Evolutionary conservation across 768 basidiomycete species (phyloP).

Genomic region (Naganishia onofrii): DNA sequence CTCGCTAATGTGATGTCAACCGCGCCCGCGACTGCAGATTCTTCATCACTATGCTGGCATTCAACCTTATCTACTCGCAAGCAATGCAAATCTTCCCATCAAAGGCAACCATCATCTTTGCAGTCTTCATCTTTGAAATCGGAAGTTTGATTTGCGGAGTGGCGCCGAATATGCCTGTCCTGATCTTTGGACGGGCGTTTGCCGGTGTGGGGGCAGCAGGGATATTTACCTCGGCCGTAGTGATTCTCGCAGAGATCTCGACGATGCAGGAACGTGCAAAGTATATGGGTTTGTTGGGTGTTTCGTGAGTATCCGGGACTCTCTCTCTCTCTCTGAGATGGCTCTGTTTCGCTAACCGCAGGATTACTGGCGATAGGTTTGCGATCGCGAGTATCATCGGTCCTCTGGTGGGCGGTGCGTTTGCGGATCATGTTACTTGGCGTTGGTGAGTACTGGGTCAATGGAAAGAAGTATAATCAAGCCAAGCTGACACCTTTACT

Average conservation of each 20-base stretch:
- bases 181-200: constrained; percentile 56
- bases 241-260: constrained; percentile 47
- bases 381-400: constrained; percentile 57
- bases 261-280: constrained; percentile 41
- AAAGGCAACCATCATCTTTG: constrained; percentile 47
- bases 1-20: neutral
- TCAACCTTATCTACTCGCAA: constrained; percentile 49
- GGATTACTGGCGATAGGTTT: constrained; percentile 40
- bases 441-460: constrained; percentile 49
- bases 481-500: neutral
- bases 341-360: neutral
- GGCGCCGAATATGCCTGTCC: constrained; percentile 43
- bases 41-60: constrained; percentile 49
- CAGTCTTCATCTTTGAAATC: constrained; percentile 55
- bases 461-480: neutral
- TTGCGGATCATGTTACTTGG: constrained; percentile 56
- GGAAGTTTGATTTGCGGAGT: constrained; percentile 57
- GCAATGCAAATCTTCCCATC: constrained; percentile 47
- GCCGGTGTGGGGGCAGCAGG: constrained; percentile 57
- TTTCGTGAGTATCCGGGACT: constrained; percentile 36
- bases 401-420: constrained; percentile 57
- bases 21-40: neutral
- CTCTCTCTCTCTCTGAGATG: too few species aligned
- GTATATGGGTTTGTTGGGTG: constrained; percentile 49
- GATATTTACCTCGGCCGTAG: constrained; percentile 46